Evolutionary conservation across 2,329 filamentous ascomycete species (phyloP), one percentile per base, ranked within the genome.

Genomic region (Dothideomycetes sp.): DNA sequence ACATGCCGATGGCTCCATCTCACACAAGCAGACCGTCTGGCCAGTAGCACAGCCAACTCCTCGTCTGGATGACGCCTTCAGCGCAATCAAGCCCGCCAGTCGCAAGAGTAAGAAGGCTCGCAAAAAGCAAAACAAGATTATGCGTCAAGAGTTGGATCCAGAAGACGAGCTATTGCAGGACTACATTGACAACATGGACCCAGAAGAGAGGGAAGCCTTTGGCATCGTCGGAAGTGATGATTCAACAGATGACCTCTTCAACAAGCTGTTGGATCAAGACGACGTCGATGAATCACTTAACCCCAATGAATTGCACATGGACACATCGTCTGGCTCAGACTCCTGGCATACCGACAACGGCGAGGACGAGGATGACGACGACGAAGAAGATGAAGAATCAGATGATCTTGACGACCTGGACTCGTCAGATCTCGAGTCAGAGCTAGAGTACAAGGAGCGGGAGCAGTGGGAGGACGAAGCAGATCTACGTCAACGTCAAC

Each of bases 151-250:
- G 5, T 36, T 47, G 11, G 44, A 51, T 14, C 70, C 79, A 14
- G 73, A 78, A 30, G 72, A 68, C 1, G 72, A 67, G 1, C 64
- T 77, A 31, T 61, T 79, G 49, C 72, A 74, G 1, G 83, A 88
- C 51, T 87, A 87, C 49, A 79, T 85, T 51, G 70, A 73, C 32
- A 84, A 86, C 45, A 68, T 84, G 51, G 50, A 46, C 18, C 46
- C 47, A 35, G 50, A 49, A 17, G 46, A 41, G 37, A 49, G 14
- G 42, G 41, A 33, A 5, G 36, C 39, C n/a, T 29, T 27, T 5
- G 15, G 15, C 4, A 42, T 45, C 18, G 12, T 46, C n/a, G 44
- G 40, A 4, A 38, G 29, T 34, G 42, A 39, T 30, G 45, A 18
- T 41, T 43, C n/a, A 11, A 48, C 33, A 33, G 43, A 33, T 45